Base-by-base conservation (phyloP, 2,329 filamentous ascomycete genomes). In the Gnomoniopsis smithogilvyi region DNA sequence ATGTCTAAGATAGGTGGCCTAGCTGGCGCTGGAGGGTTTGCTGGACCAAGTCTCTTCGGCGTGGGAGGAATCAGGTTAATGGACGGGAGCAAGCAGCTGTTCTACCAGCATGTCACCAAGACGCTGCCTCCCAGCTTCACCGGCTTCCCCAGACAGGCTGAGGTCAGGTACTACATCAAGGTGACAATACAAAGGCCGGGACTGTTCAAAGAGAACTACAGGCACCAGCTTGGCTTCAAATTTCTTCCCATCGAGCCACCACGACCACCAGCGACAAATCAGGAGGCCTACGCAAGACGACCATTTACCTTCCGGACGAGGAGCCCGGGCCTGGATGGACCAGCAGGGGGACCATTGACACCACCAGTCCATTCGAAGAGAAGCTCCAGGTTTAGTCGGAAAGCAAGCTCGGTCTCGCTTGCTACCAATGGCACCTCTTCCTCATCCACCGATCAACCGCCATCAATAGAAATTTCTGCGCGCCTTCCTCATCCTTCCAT, bases 171-270 rank as follows among this genome's bases (percentile, higher is more conserved):
- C 74, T 99, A 91, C 70, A 82, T 98, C 70, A 99, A 99, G 72
- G 92, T 90, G n/a, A 98, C 95, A 0, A 87, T 98, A 6, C 91
- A 92, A 68, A 82, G 92, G n/a, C 92, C 92, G 0, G 88, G 90
- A 15, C 81, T 97, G 60, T 91, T 96, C 74, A 94, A 94, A 70
- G 92, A 96, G 74, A 97, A 97, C 68, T 90, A 92, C 72, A 81
- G 93, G 21, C 80, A 80, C 63, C 77, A 83, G 63, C 69, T 81
- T 38, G 85, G 87, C 38, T 89, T 97, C 75, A 94, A 91, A 60
- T 95, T 99, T 70, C 81, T 97, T 41, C 95, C 95, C 4, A 94
- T 98, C 65, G 95, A 99, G 72, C 91, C 92, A 6, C 93, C 94
- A 0, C 81, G 93, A 46, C 85, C 86, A 0, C 77, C 82, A 4